phyloP scores from a whole-genome alignment of 495 filamentous ascomycete species.

The Aspergillus hancockii region DNA sequence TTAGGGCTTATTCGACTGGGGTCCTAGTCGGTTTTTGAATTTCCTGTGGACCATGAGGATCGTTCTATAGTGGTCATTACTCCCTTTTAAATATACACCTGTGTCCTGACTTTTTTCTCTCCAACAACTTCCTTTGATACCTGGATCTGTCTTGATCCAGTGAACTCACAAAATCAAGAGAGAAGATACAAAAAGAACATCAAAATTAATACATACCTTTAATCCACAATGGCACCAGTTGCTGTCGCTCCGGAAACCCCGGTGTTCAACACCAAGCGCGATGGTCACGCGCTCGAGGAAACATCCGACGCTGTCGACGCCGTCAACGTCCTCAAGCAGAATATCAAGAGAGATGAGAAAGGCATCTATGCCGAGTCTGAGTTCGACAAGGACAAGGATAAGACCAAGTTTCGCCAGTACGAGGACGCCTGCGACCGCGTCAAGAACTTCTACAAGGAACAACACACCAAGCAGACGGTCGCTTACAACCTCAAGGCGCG shows the following conservation, averaged over 20 bases:
- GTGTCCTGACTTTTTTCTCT: slow-evolving; percentile 1
- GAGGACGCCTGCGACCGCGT: slow-evolving; percentile 76
- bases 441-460: slow-evolving; percentile 80
- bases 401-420: slow-evolving; percentile 78
- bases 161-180: slow-evolving; percentile 1
- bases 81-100: slow-evolving; percentile 4
- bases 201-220: slow-evolving; percentile 6
- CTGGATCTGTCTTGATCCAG: not conserved
- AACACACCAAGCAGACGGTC: slow-evolving; percentile 82
- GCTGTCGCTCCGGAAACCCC: slow-evolving; percentile 27
- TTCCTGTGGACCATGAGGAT: not conserved
- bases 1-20: slow-evolving; percentile 1
- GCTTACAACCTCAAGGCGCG: slow-evolving; percentile 81
- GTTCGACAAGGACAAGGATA: slow-evolving; percentile 79
- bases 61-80: not conserved
- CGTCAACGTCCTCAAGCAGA: slow-evolving; percentile 74
- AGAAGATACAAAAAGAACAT: slow-evolving; percentile 11
- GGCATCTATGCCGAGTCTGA: slow-evolving; percentile 61
- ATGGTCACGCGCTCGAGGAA: slow-evolving; percentile 75
- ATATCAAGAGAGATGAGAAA: slow-evolving; percentile 50
- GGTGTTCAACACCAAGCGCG: slow-evolving; percentile 42
- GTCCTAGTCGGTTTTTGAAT: not conserved
- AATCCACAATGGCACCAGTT: slow-evolving; percentile 36
- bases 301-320: slow-evolving; percentile 78
- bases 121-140: slow-evolving; percentile 7